A percentile compares a stretch with the other conserved stretches of the same genome.
Conservation (phyloP, 1,139 yeast genomes). For the Sugiyamaella pinicola region DNA sequence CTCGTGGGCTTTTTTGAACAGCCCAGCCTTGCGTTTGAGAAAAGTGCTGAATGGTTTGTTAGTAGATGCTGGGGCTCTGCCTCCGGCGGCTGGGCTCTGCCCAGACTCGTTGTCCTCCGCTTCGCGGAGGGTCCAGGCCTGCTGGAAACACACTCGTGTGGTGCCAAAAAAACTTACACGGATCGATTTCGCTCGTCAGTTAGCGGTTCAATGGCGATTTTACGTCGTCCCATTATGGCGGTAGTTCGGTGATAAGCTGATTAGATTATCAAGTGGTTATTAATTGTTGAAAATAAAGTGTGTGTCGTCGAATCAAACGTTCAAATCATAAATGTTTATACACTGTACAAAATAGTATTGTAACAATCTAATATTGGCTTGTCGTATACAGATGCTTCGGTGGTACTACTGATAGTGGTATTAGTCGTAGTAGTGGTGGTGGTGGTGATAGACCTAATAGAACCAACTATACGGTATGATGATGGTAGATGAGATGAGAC, state of each 20-base stretch:
- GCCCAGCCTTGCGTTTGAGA: constrained; percentile 90
- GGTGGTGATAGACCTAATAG: too few species aligned
- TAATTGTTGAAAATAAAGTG: neutral
- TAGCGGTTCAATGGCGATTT: constrained; percentile 90
- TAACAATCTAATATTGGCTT: neutral
- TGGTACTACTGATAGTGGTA: neutral
- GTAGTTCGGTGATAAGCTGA: neutral
- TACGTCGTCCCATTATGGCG: constrained; percentile 87
- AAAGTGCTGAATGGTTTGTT: constrained; percentile 54
- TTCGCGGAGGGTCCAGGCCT: constrained; percentile 3
- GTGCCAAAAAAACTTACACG: constrained; percentile 40
- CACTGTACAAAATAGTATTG: neutral
- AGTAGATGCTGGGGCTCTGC: constrained; percentile 5
- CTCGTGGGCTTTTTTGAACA: constrained; percentile 95
- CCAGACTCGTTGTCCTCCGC: neutral
- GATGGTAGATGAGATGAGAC: too few species aligned
- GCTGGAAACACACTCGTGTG: neutral
- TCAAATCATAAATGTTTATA: neutral
- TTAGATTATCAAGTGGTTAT: neutral
- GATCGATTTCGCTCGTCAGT: constrained; percentile 82
- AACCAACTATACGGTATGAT: too few species aligned
- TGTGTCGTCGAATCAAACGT: neutral
- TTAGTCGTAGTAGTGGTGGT: neutral
- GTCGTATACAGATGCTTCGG: neutral
- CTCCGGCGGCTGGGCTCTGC: neutral